phyloP scores from a whole-genome alignment of 2,329 filamentous ascomycete species.

The Ilyonectria destructans region DNA sequence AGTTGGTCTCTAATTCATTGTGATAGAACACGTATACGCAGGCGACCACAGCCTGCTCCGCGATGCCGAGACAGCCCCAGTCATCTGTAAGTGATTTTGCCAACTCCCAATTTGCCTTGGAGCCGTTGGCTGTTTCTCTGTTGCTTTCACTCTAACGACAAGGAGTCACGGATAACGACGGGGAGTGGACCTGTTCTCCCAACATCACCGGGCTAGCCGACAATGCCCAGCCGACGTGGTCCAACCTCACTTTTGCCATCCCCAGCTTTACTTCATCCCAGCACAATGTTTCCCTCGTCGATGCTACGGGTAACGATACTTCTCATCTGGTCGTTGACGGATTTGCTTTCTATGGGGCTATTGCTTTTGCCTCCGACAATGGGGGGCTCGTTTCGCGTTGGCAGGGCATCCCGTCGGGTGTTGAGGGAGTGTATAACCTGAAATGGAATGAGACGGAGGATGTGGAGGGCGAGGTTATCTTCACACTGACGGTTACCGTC shows the following conservation, averaged over 20 bases:
- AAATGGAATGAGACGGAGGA: not conserved
- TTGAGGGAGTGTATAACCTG: not conserved
- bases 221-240: not conserved
- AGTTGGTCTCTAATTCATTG: not conserved
- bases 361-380: not conserved
- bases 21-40: not conserved
- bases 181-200: not conserved
- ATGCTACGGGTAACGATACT: not conserved
- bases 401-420: not conserved
- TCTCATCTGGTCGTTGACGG: not conserved
- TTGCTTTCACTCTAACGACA: not conserved
- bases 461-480: not conserved
- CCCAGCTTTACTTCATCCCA: not conserved
- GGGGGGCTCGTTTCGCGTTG: not conserved
- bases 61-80: not conserved
- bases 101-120: not conserved
- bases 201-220: not conserved
- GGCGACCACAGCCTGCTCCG: not conserved
- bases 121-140: not conserved
- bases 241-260: not conserved
- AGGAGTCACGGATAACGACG: not conserved
- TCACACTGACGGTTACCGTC: not conserved
- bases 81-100: not conserved
- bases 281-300: not conserved
- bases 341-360: not conserved